phyloP scores from a whole-genome alignment of 2,329 filamentous ascomycete species.

The Phyllosticta citribraziliensis region DNA sequence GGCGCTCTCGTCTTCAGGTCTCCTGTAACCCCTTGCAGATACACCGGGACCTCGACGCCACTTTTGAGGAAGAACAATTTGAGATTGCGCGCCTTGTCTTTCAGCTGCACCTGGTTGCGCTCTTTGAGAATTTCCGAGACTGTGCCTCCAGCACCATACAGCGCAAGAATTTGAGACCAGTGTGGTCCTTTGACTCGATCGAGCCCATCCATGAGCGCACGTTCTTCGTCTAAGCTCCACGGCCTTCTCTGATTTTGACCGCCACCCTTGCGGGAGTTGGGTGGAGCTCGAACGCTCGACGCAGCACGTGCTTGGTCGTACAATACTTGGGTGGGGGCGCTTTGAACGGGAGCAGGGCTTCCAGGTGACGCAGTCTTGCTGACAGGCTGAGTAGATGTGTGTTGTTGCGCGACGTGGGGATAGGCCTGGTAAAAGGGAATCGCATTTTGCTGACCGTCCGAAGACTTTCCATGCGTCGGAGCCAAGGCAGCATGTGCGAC shows the following conservation, averaged over 20 bases:
- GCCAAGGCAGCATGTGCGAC: slow-evolving; percentile 13
- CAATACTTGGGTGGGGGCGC: slow-evolving; percentile 44
- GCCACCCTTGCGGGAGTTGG: slow-evolving; percentile 42
- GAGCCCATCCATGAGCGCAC: slow-evolving; percentile 77
- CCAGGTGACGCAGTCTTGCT: slow-evolving; percentile 8
- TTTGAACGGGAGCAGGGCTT: slow-evolving; percentile 32
- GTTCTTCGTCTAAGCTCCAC: slow-evolving; percentile 84
- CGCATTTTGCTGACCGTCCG: slow-evolving; percentile 6
- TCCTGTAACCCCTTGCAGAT: slow-evolving; percentile 77
- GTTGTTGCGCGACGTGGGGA: slow-evolving; percentile 14
- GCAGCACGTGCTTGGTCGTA: slow-evolving; percentile 49
- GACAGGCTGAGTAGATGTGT: slow-evolving; percentile 1
- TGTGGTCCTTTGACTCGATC: slow-evolving; percentile 85
- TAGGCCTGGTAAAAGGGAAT: slow-evolving; percentile 10
- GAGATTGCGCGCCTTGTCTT: slow-evolving; percentile 83
- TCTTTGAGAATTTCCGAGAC: slow-evolving; percentile 79
- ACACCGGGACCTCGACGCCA: slow-evolving; percentile 81
- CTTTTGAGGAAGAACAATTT: slow-evolving; percentile 90
- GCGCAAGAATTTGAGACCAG: slow-evolving; percentile 81
- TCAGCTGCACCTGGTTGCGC: slow-evolving; percentile 81
- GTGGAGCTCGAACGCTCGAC: slow-evolving; percentile 45
- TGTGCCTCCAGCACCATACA: slow-evolving; percentile 72
- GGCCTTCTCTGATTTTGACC: slow-evolving; percentile 56
- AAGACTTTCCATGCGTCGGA: slow-evolving; percentile 3
- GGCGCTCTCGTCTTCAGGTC: slow-evolving; percentile 80